Evolutionary conservation across 139 green algal genomes (phyloP), one percentile per base, ranked within the genome.

Genomic region (Chlorella vulgaris): DNA sequence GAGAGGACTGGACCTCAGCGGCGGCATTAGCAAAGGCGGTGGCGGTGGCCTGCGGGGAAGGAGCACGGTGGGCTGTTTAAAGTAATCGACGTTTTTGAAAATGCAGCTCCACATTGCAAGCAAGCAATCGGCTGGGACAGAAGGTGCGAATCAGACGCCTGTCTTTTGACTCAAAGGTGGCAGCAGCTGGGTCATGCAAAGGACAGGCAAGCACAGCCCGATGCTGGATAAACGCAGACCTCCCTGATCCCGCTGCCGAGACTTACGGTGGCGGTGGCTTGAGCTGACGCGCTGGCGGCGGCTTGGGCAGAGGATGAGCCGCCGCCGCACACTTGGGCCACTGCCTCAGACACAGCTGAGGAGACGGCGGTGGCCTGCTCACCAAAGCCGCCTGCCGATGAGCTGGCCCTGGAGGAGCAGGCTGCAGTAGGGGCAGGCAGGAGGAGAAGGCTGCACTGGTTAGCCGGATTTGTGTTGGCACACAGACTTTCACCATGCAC

Each of bases 31-130:
- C 73, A 55, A 53, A 79, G 5, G 73, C 73, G 26, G 19, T 26
- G 13, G 69, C 69, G 7, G 73, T 79, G 31, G 73, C 73, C 73
- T 79, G 53, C 35, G 2, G 21, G 40, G 19, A 33, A 7, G 26
- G 42, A 35, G 39, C 31, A 38, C 36, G 43, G 1, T 31, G 63
- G 63, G 7, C 28, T 31, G 35, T 19, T 3, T 2, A 29, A 31
- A 22, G 36, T 15, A 24, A 15, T 55, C 13, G 10, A 15, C 13
- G 13, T 55, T 10, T 89, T 92, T 94, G 90, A 88, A n/a, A n/a
- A n/a, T n/a, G n/a, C n/a, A n/a, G n/a, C n/a, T n/a, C n/a, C n/a
- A n/a, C n/a, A n/a, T n/a, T n/a, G n/a, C n/a, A n/a, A n/a, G n/a
- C n/a, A n/a, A n/a, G n/a, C n/a, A n/a, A n/a, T n/a, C n/a, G n/a